Evolutionary conservation across 768 basidiomycete genomes (phyloP), one percentile per base, ranked within the genome.

Genomic region (Asterophora lycoperdoides): DNA sequence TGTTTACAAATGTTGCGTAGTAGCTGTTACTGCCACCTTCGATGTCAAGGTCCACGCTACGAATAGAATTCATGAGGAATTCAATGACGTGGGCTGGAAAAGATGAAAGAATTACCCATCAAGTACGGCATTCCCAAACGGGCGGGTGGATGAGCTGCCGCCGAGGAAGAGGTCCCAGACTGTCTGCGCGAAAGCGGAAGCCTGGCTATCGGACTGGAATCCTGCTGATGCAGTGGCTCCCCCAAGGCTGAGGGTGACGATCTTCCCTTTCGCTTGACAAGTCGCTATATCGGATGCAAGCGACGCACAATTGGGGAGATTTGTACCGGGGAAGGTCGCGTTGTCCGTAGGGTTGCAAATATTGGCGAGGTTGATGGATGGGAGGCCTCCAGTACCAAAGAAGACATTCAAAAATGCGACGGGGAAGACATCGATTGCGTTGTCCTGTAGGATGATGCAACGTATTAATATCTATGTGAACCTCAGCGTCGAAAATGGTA

Each of bases 81-180:
- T 13, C 2, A 4, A 32, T 13, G 30, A 32, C 20, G 18, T 19
- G 10, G 18, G 17, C 9, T 26, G 18, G 30, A 15, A 17, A 46
- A 43, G 18, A 23, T 11, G 10, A 43, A 20, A 37, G 6, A 39
- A 66, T 52, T 49, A 86, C 85, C 87, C 87, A 56, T 89, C 86
- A 19, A 89, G 70, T 42, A 87, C 74, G 2, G 85, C 87, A 51
- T 55, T 64, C 19, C 87, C 87, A 56, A 89, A 89, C 0, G 86
- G 87, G 50, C 86, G 75, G 13, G 78, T 84, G 20, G 72, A 68
- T 11, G 73, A 75, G 35, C 56, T 65, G 13, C 72, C 73, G 15
- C 85, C 86, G 23, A 89, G 68, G 64, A 88, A 87, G 41, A 84
- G 51, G 59, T 85, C 70, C 87, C 87, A 89, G 44, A 89, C 79